These are phyloP conservation scores for Bryopsis sp. DNA, from an alignment of 139 green algal species.

Conservation along the genomic window DNA sequence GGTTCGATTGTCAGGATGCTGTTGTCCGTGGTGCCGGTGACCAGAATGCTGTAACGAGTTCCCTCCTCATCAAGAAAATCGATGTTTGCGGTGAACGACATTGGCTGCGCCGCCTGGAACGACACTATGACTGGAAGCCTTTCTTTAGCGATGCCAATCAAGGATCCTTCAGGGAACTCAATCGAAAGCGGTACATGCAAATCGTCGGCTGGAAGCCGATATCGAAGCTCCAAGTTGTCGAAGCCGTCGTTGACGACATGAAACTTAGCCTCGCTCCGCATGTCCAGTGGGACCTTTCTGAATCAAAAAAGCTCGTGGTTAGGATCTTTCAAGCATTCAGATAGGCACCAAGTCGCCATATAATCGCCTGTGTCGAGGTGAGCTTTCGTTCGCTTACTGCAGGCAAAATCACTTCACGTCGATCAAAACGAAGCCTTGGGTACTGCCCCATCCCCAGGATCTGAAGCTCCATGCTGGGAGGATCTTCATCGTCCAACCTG, in stretches of 20 bases:
- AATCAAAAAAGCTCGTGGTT: too few species aligned
- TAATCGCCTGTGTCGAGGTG: too few species aligned
- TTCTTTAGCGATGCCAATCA: conserved; percentile 68
- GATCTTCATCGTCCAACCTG: not conserved
- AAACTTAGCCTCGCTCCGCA: conserved; percentile 39
- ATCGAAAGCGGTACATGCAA: conserved; percentile 45
- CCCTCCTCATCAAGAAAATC: conserved; percentile 71
- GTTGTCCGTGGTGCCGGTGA: conserved; percentile 60
- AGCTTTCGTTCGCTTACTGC: conserved; percentile 46
- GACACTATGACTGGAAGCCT: conserved; percentile 57
- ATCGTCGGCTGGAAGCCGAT: conserved; percentile 51
- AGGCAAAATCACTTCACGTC: conserved; percentile 47
- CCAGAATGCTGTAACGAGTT: conserved; percentile 42
- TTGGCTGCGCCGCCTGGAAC: conserved; percentile 43
- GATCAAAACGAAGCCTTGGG: conserved; percentile 46
- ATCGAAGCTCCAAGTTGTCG: conserved; percentile 75
- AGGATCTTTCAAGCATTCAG: too few species aligned
- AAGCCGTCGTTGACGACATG: conserved; percentile 64
- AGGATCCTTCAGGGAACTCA: conserved; percentile 53
- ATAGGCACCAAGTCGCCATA: too few species aligned
- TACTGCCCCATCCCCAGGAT: conserved; percentile 32
- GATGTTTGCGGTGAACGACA: conserved; percentile 61
- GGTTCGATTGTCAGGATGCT: conserved; percentile 45
- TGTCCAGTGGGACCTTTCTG: conserved; percentile 40
- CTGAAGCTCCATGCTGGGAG: conserved; percentile 18